A percentile compares a stretch with the other conserved stretches of the same genome.
phyloP scores from a whole-genome alignment of 2,329 filamentous ascomycete species.

The Aspergillus candidus region DNA sequence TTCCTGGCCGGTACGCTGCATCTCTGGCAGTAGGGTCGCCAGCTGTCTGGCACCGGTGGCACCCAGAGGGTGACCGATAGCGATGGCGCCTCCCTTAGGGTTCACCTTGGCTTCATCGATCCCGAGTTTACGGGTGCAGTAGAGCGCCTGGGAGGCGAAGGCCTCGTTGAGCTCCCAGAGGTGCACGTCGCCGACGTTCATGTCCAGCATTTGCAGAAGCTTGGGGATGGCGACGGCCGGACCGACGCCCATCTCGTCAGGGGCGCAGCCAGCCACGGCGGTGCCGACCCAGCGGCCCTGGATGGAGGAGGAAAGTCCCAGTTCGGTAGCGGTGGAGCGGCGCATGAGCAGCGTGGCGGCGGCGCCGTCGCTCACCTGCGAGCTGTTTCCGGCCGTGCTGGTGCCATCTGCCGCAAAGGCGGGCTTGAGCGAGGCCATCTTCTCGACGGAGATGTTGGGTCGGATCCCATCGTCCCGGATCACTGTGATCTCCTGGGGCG shows the following conservation, averaged over 20 bases:
- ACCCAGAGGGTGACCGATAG: constrained; percentile 85
- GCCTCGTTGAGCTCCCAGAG: constrained; percentile 94
- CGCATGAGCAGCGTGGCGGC: constrained; percentile 80
- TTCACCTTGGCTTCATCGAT: constrained; percentile 68
- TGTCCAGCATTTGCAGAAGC: constrained; percentile 62
- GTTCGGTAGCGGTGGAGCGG: constrained; percentile 66
- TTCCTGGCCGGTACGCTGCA: constrained; percentile 62
- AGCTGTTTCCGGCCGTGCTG: constrained; percentile 79
- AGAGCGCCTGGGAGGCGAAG: constrained; percentile 57
- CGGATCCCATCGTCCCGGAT: constrained; percentile 78
- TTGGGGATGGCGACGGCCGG: constrained; percentile 81
- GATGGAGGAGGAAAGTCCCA: constrained; percentile 64
- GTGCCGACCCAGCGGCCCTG: constrained; percentile 79
- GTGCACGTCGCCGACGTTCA: constrained; percentile 64
- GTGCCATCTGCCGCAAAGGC: constrained; percentile 70
- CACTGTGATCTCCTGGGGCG: constrained; percentile 58
- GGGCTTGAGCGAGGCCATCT: constrained; percentile 73
- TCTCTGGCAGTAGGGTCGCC: constrained; percentile 63
- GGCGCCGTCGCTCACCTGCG: constrained; percentile 82
- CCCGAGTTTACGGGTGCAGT: constrained; percentile 62
- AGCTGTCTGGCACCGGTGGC: constrained; percentile 81
- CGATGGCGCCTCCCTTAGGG: constrained; percentile 87
- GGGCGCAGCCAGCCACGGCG: constrained; percentile 68
- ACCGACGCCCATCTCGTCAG: constrained; percentile 92
- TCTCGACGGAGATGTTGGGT: constrained; percentile 60